Evolutionary conservation across 2,329 filamentous ascomycete species (phyloP).

Genomic region (Penicillium oxalicum): DNA sequence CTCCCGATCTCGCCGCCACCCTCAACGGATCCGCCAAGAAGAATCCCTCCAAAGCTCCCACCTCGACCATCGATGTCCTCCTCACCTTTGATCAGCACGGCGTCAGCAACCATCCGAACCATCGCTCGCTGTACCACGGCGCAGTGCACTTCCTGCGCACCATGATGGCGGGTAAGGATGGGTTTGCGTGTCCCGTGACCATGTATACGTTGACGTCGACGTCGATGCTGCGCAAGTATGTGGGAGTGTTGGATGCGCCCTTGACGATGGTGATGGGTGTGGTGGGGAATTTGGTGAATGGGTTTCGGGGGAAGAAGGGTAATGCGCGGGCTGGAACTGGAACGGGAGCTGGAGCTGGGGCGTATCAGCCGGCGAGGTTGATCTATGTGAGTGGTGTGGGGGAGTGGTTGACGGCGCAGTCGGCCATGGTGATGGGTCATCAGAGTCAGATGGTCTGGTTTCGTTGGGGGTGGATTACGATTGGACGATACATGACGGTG

Average conservation of each 20-base stretch:
- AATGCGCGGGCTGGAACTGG: constrained; percentile 3
- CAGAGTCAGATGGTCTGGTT: constrained; percentile 99
- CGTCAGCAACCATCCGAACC: constrained; percentile 86
- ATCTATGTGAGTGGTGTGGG: constrained; percentile 65
- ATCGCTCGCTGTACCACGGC: constrained; percentile 81
- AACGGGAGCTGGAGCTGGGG: constrained; percentile 15
- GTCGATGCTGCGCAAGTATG: constrained; percentile 72
- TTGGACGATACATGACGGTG: constrained; percentile 91
- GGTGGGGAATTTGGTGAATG: constrained; percentile 29
- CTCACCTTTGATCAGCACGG: constrained; percentile 84
- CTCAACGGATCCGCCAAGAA: constrained; percentile 31
- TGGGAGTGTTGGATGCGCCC: constrained; percentile 68
- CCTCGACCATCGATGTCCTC: constrained; percentile 66
- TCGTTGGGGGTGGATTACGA: constrained; percentile 85
- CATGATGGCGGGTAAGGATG: constrained; percentile 58
- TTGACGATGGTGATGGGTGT: constrained; percentile 59
- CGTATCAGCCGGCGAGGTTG: constrained; percentile 45
- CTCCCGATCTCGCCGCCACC: constrained; percentile 50
- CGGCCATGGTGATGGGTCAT: constrained; percentile 85
- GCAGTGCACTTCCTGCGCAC: constrained; percentile 64
- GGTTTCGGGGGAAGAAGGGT: constrained; percentile 37
- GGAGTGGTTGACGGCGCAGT: constrained; percentile 63
- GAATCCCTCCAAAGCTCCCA: constrained; percentile 38
- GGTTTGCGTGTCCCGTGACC: constrained; percentile 67
- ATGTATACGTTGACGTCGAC: constrained; percentile 79